These are phyloP conservation scores for Fusarium transvaalense DNA, from an alignment of 2,329 filamentous ascomycete genomes.

Conservation along the genomic window DNA sequence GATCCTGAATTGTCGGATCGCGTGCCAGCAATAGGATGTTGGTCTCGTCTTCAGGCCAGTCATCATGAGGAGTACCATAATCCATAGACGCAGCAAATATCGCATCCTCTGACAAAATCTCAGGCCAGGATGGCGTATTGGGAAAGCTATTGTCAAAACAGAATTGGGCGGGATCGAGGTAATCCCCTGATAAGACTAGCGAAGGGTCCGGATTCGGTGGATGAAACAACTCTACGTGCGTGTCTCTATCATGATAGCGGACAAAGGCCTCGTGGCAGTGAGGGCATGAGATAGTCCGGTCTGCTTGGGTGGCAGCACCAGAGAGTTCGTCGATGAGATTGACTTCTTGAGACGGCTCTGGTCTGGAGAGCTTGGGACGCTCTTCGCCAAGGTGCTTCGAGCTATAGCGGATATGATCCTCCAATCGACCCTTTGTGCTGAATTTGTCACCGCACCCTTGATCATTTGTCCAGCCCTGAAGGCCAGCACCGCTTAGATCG, in stretches of 20 bases:
- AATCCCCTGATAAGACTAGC: constrained; percentile 42
- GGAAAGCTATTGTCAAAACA: constrained; percentile 40
- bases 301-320: constrained; percentile 56
- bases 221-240: constrained; percentile 57
- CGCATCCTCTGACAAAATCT: constrained; percentile 46
- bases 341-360: constrained; percentile 26
- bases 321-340: constrained; percentile 60
- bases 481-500: constrained; percentile 67
- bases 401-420: constrained; percentile 85
- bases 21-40: constrained; percentile 58
- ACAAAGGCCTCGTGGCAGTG: constrained; percentile 62
- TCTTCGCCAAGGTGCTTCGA: constrained; percentile 79
- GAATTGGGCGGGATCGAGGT: constrained; percentile 37
- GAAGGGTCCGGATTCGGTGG: constrained; percentile 36
- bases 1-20: constrained; percentile 44
- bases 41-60: constrained; percentile 60
- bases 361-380: constrained; percentile 55
- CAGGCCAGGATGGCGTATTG: constrained; percentile 44
- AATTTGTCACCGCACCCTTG: constrained; percentile 82
- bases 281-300: constrained; percentile 60
- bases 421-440: constrained; percentile 80
- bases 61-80: constrained; percentile 52
- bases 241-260: constrained; percentile 63
- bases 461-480: constrained; percentile 73
- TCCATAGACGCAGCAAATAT: constrained; percentile 54